These are phyloP conservation scores for Leptographium radiaticola DNA, from an alignment of 2,329 filamentous ascomycete species.

Conservation along the genomic window DNA sequence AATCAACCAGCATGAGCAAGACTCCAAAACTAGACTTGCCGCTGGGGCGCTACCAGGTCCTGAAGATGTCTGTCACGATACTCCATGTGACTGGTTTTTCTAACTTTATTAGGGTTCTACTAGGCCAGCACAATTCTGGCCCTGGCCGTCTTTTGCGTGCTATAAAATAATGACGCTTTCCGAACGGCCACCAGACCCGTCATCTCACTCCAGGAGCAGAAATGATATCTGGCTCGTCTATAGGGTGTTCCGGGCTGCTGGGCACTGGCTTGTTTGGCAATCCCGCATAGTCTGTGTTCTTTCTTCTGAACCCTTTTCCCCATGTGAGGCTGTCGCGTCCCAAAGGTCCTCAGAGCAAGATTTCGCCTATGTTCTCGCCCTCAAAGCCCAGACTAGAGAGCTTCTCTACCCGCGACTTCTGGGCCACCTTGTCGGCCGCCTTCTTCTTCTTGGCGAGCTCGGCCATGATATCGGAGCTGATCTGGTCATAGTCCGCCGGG, in stretches of 20 bases:
- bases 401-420: slow-evolving; percentile 60
- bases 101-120: background rate
- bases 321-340: background rate
- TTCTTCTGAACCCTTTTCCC: background rate
- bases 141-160: background rate
- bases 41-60: no score
- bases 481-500: slow-evolving; percentile 50
- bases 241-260: background rate
- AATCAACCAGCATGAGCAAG: no score
- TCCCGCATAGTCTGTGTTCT: background rate
- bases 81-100: background rate
- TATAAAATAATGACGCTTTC: background rate
- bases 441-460: slow-evolving; percentile 62
- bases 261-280: background rate
- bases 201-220: background rate
- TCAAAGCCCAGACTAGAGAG: slow-evolving; percentile 74
- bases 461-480: slow-evolving; percentile 39
- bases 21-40: no score
- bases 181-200: background rate
- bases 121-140: background rate
- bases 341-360: slow-evolving; percentile 41
- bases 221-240: background rate
- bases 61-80: no score
- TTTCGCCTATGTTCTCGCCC: slow-evolving; percentile 67
- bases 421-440: slow-evolving; percentile 51